Percentiles rank a stretch among this genome's conserved stretches.
Conservation (phyloP, 257 asterid genomes). For the Echium plantagineum region DNA sequence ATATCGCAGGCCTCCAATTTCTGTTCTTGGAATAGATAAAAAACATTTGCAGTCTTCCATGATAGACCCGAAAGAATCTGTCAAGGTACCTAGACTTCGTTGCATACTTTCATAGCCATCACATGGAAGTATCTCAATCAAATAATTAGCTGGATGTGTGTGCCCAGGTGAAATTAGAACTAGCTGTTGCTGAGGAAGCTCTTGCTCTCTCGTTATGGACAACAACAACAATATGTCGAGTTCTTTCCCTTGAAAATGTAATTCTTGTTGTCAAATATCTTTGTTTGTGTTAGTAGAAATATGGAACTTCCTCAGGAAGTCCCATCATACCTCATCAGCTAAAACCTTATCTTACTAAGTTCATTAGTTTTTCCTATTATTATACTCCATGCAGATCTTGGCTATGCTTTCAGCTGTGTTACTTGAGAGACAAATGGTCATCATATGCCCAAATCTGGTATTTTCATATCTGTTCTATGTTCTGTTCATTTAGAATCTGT, state of each 20-base stretch:
- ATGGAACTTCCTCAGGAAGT: neutral
- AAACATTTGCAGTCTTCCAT: slow-evolving; percentile 25
- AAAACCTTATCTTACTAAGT: neutral
- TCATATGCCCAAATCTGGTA: slow-evolving; percentile 90
- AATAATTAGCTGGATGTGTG: slow-evolving; percentile 13
- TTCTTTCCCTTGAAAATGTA: slow-evolving; percentile 85
- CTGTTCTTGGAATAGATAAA: slow-evolving; percentile 46
- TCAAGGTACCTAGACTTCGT: slow-evolving; percentile 34
- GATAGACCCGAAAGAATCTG: slow-evolving; percentile 33
- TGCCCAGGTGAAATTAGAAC: slow-evolving; percentile 53
- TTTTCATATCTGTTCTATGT: slow-evolving; percentile 3
- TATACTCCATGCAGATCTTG: slow-evolving; percentile 43
- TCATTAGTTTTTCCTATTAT: neutral
- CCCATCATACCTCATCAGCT: neutral
- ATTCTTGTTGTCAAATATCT: slow-evolving; percentile 5
- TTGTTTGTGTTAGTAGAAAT: neutral
- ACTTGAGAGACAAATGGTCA: slow-evolving; percentile 75
- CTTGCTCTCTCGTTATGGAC: slow-evolving; percentile 78
- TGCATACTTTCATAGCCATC: no score
- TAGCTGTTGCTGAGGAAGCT: slow-evolving; percentile 91
- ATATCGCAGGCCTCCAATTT: slow-evolving; percentile 45
- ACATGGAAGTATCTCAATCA: neutral
- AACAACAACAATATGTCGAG: slow-evolving; percentile 71
- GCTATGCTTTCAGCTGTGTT: slow-evolving; percentile 68
- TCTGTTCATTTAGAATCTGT: neutral